Evolutionary conservation across 2,329 filamentous ascomycete genomes (phyloP).

Genomic region (Claviceps sp.): DNA sequence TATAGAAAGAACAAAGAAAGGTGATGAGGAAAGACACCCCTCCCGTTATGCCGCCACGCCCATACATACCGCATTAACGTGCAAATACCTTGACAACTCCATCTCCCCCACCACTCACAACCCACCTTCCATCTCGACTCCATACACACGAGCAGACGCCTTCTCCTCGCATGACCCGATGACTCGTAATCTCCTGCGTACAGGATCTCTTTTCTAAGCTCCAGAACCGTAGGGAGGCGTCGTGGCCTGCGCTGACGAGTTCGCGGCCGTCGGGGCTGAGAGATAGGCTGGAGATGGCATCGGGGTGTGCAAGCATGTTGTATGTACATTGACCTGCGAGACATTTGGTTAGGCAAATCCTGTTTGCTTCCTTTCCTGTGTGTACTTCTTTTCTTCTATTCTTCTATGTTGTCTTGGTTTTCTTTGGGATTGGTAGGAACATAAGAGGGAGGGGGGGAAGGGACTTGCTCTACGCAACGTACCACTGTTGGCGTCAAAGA

Average conservation of each 20-base stretch:
- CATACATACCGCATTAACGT: constrained; percentile 22
- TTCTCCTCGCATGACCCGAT: constrained; percentile 89
- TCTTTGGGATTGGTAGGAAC: background rate
- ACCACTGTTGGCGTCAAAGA: constrained; percentile 99
- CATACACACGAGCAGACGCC: constrained; percentile 90
- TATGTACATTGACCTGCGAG: constrained; percentile 92
- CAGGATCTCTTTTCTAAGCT: constrained; percentile 89
- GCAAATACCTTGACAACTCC: constrained; percentile 89
- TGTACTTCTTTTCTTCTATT: background rate
- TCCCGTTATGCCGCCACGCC: background rate
- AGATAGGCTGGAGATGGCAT: constrained; percentile 81
- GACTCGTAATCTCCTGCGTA: constrained; percentile 86
- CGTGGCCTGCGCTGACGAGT: constrained; percentile 89
- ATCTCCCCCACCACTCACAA: constrained; percentile 88
- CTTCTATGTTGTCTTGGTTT: background rate
- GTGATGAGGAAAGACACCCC: background rate
- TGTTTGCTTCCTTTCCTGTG: background rate
- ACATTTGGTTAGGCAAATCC: too few relatives aligned
- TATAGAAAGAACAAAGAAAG: background rate
- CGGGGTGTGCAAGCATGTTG: constrained; percentile 92
- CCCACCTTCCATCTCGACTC: constrained; percentile 90
- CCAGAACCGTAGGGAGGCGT: constrained; percentile 94
- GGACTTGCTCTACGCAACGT: constrained; percentile 27
- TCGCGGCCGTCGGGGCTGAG: constrained; percentile 88
- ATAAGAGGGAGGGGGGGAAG: too few relatives aligned